A percentile compares a stretch with the other conserved stretches of the same genome.
Evolutionary conservation across 2,329 filamentous ascomycete species (phyloP).

Genomic region (Talaromyces sp.): DNA sequence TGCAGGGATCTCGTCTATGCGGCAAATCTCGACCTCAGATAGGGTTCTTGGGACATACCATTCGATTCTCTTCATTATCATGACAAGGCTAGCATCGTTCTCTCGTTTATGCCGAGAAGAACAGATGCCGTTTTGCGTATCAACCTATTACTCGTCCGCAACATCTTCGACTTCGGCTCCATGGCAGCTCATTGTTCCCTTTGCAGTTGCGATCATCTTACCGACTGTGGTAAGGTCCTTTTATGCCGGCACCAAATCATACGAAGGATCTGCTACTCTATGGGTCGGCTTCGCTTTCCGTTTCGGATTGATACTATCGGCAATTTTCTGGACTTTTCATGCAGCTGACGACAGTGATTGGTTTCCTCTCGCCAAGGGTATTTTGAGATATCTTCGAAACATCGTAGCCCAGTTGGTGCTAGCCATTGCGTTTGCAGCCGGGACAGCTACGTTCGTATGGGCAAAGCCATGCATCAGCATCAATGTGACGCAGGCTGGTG

Average conservation of each 20-base stretch:
- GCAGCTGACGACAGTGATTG: constrained; percentile 78
- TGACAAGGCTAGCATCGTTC: constrained; percentile 75
- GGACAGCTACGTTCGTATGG: constrained; percentile 79
- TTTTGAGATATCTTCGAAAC: constrained; percentile 68
- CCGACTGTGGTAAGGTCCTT: constrained; percentile 79
- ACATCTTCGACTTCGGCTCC: constrained; percentile 87
- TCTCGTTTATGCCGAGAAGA: constrained; percentile 94
- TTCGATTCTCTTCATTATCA: constrained; percentile 72
- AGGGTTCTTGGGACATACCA: constrained; percentile 76
- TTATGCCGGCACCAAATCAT: constrained; percentile 75
- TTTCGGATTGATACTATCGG: constrained; percentile 66
- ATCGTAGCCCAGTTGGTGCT: constrained; percentile 76
- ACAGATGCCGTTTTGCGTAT: constrained; percentile 94
- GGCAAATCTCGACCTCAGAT: constrained; percentile 61
- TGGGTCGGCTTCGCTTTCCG: constrained; percentile 83
- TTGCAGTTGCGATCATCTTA: constrained; percentile 64
- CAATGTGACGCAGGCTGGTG: constrained; percentile 44
- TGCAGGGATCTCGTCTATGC: constrained; percentile 68
- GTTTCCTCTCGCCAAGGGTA: constrained; percentile 58
- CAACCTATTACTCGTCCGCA: constrained; percentile 90
- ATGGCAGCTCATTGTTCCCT: constrained; percentile 82
- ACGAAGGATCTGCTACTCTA: constrained; percentile 74
- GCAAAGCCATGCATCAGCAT: constrained; percentile 79
- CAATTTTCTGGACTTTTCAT: constrained; percentile 83
- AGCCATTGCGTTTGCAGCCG: constrained; percentile 73